phyloP scores from a whole-genome alignment of 352 stramenopile species.

The Phytopythium vexans region DNA sequence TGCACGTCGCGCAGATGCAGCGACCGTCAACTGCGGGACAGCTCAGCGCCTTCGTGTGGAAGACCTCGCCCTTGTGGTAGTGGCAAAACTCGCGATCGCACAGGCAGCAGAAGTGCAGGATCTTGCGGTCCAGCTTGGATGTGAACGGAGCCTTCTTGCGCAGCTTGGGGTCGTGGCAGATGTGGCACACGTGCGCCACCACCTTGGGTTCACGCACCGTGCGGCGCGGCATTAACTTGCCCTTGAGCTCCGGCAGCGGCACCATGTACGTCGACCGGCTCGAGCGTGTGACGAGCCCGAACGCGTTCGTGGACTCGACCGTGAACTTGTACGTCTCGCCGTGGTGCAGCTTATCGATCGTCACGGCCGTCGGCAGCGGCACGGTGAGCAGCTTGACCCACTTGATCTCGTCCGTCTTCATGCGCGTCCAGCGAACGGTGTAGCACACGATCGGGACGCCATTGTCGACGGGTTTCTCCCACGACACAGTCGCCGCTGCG shows the following conservation, averaged over 20 bases:
- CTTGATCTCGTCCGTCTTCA: constrained; percentile 73
- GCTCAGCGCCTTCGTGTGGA: constrained; percentile 74
- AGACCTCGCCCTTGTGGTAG: constrained; percentile 77
- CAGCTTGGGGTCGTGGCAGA: constrained; percentile 60
- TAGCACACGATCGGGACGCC: constrained; percentile 82
- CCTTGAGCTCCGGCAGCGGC: constrained; percentile 68
- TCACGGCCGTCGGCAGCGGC: constrained; percentile 60
- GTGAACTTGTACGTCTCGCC: constrained; percentile 86
- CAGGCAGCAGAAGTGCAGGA: constrained; percentile 79
- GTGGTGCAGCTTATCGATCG: constrained; percentile 57
- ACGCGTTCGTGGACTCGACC: constrained; percentile 79
- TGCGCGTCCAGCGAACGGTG: constrained; percentile 73
- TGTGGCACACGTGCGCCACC: constrained; percentile 66
- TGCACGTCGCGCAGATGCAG: constrained; percentile 73
- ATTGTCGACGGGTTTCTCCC: constrained; percentile 77
- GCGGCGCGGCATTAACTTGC: constrained; percentile 43
- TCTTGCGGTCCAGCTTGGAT: constrained; percentile 57
- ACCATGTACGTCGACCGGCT: constrained; percentile 87
- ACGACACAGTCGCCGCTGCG: constrained; percentile 63
- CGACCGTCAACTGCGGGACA: constrained; percentile 76
- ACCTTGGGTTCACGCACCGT: constrained; percentile 23
- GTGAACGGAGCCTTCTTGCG: constrained; percentile 70
- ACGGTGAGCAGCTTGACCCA: constrained; percentile 73
- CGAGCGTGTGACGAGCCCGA: constrained; percentile 69
- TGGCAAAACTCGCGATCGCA: constrained; percentile 84